Conservation (phyloP, 73 alveolate species). For the Urostyla sp. region DNA sequence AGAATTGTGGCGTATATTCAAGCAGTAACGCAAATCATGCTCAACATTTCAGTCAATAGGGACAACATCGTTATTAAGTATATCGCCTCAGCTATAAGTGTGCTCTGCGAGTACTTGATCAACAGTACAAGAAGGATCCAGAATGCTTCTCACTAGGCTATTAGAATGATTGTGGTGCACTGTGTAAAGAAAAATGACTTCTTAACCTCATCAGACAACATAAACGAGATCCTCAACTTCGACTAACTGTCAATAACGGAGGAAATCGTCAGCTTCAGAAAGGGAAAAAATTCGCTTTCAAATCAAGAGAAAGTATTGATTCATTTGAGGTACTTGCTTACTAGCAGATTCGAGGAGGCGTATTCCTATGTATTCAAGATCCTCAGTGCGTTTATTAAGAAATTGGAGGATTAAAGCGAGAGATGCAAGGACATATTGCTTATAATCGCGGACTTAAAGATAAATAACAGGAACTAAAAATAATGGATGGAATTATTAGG, state of each 20-base stretch:
- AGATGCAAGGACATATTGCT: slow-evolving; percentile 24
- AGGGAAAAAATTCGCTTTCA: slow-evolving; percentile 10
- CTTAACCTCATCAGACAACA: slow-evolving; percentile 7
- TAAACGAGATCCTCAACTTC: slow-evolving; percentile 12
- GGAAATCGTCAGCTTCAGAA: not conserved
- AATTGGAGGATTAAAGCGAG: not conserved
- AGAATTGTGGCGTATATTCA: slow-evolving; percentile 58
- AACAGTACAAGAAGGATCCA: slow-evolving; percentile 10
- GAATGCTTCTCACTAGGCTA: slow-evolving; percentile 39
- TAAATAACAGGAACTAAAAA: slow-evolving; percentile 5
- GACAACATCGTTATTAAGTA: slow-evolving; percentile 14
- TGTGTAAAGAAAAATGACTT: slow-evolving; percentile 24
- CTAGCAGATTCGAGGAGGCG: slow-evolving; percentile 54
- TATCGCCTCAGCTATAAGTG: slow-evolving; percentile 16
- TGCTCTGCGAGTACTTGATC: slow-evolving; percentile 44
- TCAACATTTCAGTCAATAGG: slow-evolving; percentile 16
- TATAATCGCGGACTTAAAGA: slow-evolving; percentile 35
- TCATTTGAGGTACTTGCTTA: slow-evolving; percentile 4
- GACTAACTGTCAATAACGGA: slow-evolving; percentile 21
- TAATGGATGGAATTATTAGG: slow-evolving; percentile 62
- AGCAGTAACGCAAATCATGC: slow-evolving; percentile 50
- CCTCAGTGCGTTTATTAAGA: slow-evolving; percentile 47
- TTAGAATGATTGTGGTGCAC: slow-evolving; percentile 18
- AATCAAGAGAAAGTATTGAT: slow-evolving; percentile 36
- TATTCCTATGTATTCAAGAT: slow-evolving; percentile 10